These are phyloP conservation scores for Piper longum DNA, from an alignment of 164 flowering plant genomes.

Conservation along the genomic window DNA sequence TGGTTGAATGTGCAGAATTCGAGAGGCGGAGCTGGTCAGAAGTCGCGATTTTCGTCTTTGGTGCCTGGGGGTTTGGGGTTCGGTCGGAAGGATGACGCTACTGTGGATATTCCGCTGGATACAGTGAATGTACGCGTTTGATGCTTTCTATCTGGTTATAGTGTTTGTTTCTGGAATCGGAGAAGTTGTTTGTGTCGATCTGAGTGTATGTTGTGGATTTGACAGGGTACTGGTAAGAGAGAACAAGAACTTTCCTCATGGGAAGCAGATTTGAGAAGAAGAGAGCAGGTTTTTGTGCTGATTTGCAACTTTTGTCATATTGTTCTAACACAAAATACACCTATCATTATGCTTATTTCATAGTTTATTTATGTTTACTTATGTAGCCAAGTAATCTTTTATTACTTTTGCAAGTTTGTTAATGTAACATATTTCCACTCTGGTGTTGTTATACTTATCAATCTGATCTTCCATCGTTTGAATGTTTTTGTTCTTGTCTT, in stretches of 20 bases:
- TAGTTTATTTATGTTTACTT: too few relatives aligned
- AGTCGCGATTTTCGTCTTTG: constrained; percentile 42
- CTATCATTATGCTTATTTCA: too few relatives aligned
- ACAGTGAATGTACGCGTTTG: constrained; percentile 6
- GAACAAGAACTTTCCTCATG: constrained; percentile 7
- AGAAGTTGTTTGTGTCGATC: not conserved
- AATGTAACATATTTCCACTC: too few relatives aligned
- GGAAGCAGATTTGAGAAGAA: constrained; percentile 64
- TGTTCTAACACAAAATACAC: not conserved
- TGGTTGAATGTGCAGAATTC: constrained; percentile 36
- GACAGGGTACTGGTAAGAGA: constrained; percentile 9
- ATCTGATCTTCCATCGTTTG: not conserved
- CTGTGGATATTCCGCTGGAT: constrained; percentile 76
- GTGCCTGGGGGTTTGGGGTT: constrained; percentile 39
- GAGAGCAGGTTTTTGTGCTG: constrained; percentile 40
- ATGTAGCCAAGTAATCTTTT: too few relatives aligned
- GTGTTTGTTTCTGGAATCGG: not conserved
- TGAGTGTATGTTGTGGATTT: not conserved
- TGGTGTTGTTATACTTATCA: not conserved
- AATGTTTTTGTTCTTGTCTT: not conserved
- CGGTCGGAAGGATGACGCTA: constrained; percentile 67
- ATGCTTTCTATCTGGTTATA: not conserved
- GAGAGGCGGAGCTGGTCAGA: constrained; percentile 27
- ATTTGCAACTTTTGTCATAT: not conserved
- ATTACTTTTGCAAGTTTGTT: too few relatives aligned